Evolutionary conservation across 2,329 filamentous ascomycete species (phyloP).

Genomic region (Pseudopithomyces chartarum): DNA sequence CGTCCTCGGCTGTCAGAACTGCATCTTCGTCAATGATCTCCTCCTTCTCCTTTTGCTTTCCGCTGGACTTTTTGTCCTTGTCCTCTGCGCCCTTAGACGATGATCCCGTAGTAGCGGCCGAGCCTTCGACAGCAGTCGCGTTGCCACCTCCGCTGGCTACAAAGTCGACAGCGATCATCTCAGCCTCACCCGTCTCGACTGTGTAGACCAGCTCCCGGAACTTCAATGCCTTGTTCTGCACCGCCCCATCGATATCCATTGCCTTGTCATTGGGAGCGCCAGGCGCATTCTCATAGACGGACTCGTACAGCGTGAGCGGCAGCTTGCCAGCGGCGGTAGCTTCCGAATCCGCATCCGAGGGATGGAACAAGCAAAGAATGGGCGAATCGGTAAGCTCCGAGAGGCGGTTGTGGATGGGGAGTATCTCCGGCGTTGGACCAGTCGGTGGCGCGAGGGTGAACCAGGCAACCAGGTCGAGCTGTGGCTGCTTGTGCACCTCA

Average conservation of each 20-base stretch:
- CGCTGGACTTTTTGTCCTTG: conserved; percentile 56
- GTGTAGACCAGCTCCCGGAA: conserved; percentile 86
- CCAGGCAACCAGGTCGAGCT: conserved; percentile 85
- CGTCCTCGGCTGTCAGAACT: conserved; percentile 63
- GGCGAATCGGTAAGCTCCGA: conserved; percentile 79
- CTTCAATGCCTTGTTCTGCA: conserved; percentile 57
- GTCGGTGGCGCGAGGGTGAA: conserved; percentile 77
- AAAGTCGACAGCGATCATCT: conserved; percentile 97
- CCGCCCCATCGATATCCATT: conserved; percentile 70
- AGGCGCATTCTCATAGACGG: conserved; percentile 50
- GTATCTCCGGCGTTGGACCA: conserved; percentile 70
- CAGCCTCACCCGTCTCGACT: conserved; percentile 91
- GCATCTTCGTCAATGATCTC: conserved; percentile 37
- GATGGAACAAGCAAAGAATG: conserved; percentile 87
- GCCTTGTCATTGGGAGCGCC: conserved; percentile 43
- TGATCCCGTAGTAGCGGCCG: conserved; percentile 19
- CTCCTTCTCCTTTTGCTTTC: conserved; percentile 50
- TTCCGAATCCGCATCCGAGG: conserved; percentile 59
- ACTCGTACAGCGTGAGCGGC: conserved; percentile 90
- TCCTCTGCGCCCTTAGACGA: conserved; percentile 48
- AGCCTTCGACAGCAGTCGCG: conserved; percentile 63
- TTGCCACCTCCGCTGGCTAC: conserved; percentile 84
- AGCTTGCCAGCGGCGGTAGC: conserved; percentile 74
- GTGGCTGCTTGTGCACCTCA: conserved; percentile 82
- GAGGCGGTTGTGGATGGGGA: conserved; percentile 79